Conservation (phyloP, 345 rosid species). For the Euphorbia tirucalli region DNA sequence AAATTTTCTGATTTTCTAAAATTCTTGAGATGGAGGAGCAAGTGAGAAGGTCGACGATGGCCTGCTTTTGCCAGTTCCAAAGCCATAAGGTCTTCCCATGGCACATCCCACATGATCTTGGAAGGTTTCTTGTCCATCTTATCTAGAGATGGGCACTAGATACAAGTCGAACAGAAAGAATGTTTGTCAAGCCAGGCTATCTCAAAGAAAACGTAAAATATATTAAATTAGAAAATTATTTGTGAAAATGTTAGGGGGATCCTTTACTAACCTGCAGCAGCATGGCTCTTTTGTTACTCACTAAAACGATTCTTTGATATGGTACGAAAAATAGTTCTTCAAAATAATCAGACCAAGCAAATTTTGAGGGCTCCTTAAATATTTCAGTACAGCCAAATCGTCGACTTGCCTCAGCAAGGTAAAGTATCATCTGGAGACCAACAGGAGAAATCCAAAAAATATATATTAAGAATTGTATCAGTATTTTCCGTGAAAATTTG, state of each 20-base stretch:
- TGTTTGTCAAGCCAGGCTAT: neutral
- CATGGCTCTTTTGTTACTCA: conserved; percentile 78
- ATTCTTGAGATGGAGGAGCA: conserved; percentile 83
- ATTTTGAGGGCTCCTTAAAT: conserved; percentile 94
- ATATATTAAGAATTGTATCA: conserved; percentile 2
- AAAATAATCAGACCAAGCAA: conserved; percentile 81
- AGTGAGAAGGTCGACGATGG: conserved; percentile 65
- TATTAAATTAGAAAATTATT: neutral
- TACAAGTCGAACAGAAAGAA: conserved; percentile 16
- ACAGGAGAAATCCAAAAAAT: conserved; percentile 12
- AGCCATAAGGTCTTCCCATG: conserved; percentile 94
- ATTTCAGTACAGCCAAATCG: conserved; percentile 87
- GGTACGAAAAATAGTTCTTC: conserved; percentile 82
- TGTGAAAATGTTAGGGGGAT: neutral
- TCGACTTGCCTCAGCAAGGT: conserved; percentile 88
- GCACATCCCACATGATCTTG: conserved; percentile 96
- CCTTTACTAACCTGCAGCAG: conserved; percentile 66
- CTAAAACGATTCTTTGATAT: conserved; percentile 71
- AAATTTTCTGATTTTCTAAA: conserved; percentile 83
- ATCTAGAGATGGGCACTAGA: conserved; percentile 65
- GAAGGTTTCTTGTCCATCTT: conserved; percentile 89
- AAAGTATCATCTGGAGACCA: conserved; percentile 74
- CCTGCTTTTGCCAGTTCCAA: conserved; percentile 95
- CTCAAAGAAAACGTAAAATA: neutral
- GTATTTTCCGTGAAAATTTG: conserved; percentile 6